A percentile compares a stretch with the other conserved stretches of the same genome.
These are phyloP conservation scores for Penstemon newberryi DNA, from an alignment of 257 asterid genomes.

Conservation along the genomic window DNA sequence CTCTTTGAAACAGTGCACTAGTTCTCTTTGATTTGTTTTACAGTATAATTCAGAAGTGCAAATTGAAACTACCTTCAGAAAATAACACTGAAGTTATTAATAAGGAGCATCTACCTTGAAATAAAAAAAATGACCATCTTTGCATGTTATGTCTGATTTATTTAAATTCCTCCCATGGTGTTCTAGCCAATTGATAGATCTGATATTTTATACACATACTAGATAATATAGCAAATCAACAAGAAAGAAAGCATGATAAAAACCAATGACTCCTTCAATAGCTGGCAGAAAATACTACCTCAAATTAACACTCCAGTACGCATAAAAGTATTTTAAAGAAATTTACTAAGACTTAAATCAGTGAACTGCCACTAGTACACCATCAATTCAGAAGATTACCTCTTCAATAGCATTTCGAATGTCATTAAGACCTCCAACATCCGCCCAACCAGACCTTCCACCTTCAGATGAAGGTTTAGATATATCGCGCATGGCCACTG, in stretches of 20 bases:
- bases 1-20: slow-evolving; percentile 1
- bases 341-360: no score
- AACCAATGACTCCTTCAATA: not conserved
- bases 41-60: slow-evolving; percentile 1
- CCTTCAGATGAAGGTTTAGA: slow-evolving; percentile 78
- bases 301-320: not conserved
- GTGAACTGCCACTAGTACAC: not conserved
- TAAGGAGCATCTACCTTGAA: slow-evolving; percentile 1
- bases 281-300: slow-evolving; percentile 11
- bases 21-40: slow-evolving; percentile 5
- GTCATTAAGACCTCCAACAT: slow-evolving; percentile 96
- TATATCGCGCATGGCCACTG: slow-evolving; percentile 96
- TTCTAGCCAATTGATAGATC: slow-evolving; percentile 1
- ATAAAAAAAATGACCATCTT: not conserved
- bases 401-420: slow-evolving; percentile 76
- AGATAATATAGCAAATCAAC: slow-evolving; percentile 2
- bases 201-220: not conserved
- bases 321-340: slow-evolving; percentile 3
- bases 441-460: slow-evolving; percentile 92
- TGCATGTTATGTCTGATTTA: slow-evolving; percentile 3
- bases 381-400: slow-evolving; percentile 40
- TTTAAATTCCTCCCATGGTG: not conserved
- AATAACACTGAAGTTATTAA: not conserved
- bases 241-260: slow-evolving; percentile 15
- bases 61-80: slow-evolving; percentile 7